Base-by-base conservation (phyloP, 139 green algal genomes). In the Spirogloea muscicola region DNA sequence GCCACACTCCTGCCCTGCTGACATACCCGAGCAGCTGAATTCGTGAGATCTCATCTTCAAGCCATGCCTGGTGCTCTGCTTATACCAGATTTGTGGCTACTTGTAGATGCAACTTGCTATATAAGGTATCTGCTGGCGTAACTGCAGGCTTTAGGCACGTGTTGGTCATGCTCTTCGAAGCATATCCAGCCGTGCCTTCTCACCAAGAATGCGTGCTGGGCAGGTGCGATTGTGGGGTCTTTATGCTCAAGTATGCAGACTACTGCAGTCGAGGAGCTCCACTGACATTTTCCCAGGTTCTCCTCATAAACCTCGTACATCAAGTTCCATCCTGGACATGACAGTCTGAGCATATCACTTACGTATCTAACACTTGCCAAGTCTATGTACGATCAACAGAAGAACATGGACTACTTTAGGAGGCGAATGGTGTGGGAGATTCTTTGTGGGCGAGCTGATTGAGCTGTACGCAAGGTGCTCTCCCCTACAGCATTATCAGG, bases 11-110 rank as follows among this genome's bases (percentile, higher is more conserved):
- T 83, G 42, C n/a, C 59, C 72, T 3, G 72, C 49, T 36, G 61
- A 87, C 2, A 87, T 86, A 25, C 81, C 81, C 29, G n/a, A 37
- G 37, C 81, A 86, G 49, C 49, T 73, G n/a, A 86, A 86, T 36
- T 46, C 37, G 67, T 76, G 67, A 65, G 67, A 5, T 9, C 13
- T 69, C n/a, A 5, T 9, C 13, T 69, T n/a, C n/a, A n/a, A n/a
- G n/a, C n/a, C n/a, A n/a, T n/a, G n/a, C n/a, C n/a, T n/a, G n/a
- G n/a, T n/a, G n/a, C n/a, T n/a, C n/a, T n/a, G n/a, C n/a, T n/a
- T n/a, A n/a, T n/a, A n/a, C n/a, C n/a, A n/a, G n/a, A n/a, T n/a
- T n/a, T n/a, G n/a, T n/a, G n/a, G n/a, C n/a, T n/a, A n/a, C n/a
- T n/a, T n/a, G n/a, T n/a, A n/a, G n/a, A n/a, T n/a, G n/a, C n/a